Evolutionary conservation across 805 yeast species (phyloP), one percentile per base, ranked within the genome.

Genomic region (Yamadazyma tumulicola): DNA sequence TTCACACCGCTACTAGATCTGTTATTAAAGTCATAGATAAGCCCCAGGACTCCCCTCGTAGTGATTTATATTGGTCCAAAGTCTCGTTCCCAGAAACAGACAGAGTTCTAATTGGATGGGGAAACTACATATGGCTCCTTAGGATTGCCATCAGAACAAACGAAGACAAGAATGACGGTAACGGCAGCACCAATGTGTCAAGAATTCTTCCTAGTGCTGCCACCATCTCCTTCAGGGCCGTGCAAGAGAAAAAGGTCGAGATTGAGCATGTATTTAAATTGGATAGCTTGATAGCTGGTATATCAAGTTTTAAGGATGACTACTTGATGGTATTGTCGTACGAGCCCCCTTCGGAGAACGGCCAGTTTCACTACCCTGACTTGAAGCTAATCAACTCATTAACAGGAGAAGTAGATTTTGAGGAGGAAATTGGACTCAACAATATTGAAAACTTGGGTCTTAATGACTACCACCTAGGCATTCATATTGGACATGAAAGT

Each of bases 31-130:
- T 66, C 15, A 70, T 85, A 6, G 67, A 75, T 4, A 67, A 79
- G 28, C 88, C 93, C 0, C 52, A 58, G 11, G 72, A 69, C 26
- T 63, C 60, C 47, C 80, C 67, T 4, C 64, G 89, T 15, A 79
- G 94, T 2, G 96, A 87, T 45, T 57, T 89, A 23, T 86, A 82
- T 48, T 80, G 93, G 79, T 97, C 97, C 0, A 72, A 84, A 31
- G 72, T 85, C 3, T 77, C 76, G 37, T 69, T 71, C 35, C 77
- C 81, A 0, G 94, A 81, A 47, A 59, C 70, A 2, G 83, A 81
- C 50, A 57, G 85, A 41, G 63, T 87, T 8, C 57, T 85, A 1
- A 70, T 93, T 17, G 95, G 89, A 0, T 93, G 97, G 97, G 84
- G 78, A 3, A 71, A 77, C 41, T 74, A 79, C 43, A 66, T 91